phyloP scores from a whole-genome alignment of 352 stramenopile genomes.

The Pythium volutum region DNA sequence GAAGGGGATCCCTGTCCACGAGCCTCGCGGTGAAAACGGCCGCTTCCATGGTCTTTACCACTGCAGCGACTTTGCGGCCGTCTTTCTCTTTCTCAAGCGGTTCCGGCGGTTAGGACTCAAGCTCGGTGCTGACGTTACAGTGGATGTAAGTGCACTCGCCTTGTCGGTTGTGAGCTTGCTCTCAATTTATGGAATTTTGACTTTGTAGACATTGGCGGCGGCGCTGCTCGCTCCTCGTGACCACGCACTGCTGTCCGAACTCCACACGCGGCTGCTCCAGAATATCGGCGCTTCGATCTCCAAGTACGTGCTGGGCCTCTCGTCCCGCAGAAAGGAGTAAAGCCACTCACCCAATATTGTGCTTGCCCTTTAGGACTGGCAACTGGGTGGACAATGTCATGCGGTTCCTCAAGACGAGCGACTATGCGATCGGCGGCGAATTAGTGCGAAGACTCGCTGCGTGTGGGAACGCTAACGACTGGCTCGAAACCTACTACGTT shows the following conservation, averaged over 20 bases:
- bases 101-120: conserved; percentile 59
- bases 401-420: conserved; percentile 37
- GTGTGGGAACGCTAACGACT: conserved; percentile 19
- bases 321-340: not conserved
- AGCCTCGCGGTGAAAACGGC: conserved; percentile 27
- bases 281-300: conserved; percentile 44
- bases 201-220: conserved; percentile 31
- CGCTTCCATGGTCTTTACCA: conserved; percentile 39
- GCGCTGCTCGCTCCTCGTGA: conserved; percentile 35
- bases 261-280: conserved; percentile 43
- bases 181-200: not conserved
- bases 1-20: conserved; percentile 38
- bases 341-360: not conserved
- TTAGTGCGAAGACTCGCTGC: conserved; percentile 13
- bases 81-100: conserved; percentile 69
- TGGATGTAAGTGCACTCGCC: conserved; percentile 31
- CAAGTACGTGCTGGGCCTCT: conserved; percentile 35
- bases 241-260: conserved; percentile 35
- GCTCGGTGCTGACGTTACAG: conserved; percentile 36
- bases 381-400: conserved; percentile 47
- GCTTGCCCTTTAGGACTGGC: conserved; percentile 30
- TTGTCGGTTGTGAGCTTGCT: not conserved
- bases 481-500: conserved; percentile 41
- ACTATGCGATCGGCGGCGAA: conserved; percentile 29
- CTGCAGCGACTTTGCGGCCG: conserved; percentile 47